Percentiles rank a stretch among this genome's conserved stretches.
These are phyloP conservation scores for Cardiospermum halicacabum DNA, from an alignment of 345 rosid genomes.

Conservation along the genomic window DNA sequence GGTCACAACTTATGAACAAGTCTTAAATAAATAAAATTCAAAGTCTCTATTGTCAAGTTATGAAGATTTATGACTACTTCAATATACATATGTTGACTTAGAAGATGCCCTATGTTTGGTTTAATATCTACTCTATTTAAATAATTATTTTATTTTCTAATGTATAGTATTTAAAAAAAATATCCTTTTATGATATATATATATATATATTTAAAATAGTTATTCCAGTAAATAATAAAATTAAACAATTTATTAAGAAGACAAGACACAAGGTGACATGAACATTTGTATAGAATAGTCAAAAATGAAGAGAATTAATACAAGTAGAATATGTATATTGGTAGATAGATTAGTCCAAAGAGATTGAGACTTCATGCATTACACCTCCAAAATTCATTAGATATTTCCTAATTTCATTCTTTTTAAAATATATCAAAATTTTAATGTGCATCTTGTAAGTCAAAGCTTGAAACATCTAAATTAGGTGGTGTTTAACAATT, in stretches of 20 bases:
- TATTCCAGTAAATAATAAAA: too few species aligned
- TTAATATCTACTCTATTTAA: too few species aligned
- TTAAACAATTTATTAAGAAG: not conserved
- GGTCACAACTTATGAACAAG: not conserved
- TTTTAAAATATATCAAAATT: not conserved
- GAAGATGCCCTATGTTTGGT: too few species aligned
- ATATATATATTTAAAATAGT: too few species aligned
- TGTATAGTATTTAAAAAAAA: too few species aligned
- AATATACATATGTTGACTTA: too few species aligned
- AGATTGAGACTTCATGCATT: constrained; percentile 1
- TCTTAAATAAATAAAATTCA: too few species aligned
- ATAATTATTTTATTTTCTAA: too few species aligned
- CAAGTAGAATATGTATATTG: not conserved
- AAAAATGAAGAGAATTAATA: not conserved
- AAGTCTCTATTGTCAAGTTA: too few species aligned
- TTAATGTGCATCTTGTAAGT: not conserved
- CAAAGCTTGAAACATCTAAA: not conserved
- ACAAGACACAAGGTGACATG: not conserved
- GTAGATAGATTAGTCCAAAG: not conserved
- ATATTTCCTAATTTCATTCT: not conserved
- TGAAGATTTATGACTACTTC: too few species aligned
- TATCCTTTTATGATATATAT: too few species aligned
- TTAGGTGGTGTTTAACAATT: not conserved
- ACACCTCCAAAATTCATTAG: constrained; percentile 1
- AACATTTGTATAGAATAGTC: not conserved